phyloP scores from a whole-genome alignment of 495 filamentous ascomycete genomes.

The Tuber brumale region DNA sequence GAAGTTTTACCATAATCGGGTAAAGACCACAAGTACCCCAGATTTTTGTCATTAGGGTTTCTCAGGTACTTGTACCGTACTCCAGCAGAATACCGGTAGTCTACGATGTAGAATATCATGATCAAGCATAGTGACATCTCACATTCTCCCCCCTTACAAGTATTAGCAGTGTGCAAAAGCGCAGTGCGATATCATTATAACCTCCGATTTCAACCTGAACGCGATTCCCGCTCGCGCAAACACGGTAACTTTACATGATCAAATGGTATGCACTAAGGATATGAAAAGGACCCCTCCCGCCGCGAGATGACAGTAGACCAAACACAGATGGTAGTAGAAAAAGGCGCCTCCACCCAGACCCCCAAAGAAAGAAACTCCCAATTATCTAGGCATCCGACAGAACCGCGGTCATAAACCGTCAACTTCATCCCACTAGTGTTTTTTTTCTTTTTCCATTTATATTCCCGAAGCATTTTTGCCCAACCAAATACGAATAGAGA shows the following conservation, averaged over 20 bases:
- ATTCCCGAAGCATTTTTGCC: slow-evolving; percentile 3
- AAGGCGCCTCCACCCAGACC: slow-evolving; percentile 1
- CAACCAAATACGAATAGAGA: background rate
- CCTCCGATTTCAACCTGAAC: background rate
- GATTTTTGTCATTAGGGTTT: background rate
- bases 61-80: background rate
- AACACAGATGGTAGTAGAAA: background rate
- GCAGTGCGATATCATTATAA: background rate
- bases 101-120: background rate
- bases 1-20: background rate
- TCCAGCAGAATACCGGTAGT: background rate
- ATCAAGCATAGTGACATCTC: background rate
- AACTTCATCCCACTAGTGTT: background rate
- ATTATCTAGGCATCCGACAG: background rate
- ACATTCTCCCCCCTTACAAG: background rate
- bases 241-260: background rate
- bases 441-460: background rate
- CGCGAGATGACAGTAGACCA: background rate
- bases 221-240: background rate
- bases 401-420: background rate
- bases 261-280: background rate
- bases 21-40: background rate
- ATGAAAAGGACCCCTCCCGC: background rate
- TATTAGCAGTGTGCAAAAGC: background rate
- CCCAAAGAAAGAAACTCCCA: slow-evolving; percentile 1